These are phyloP conservation scores for Candida chauliodis DNA, from an alignment of 805 yeast genomes.

Conservation along the genomic window DNA sequence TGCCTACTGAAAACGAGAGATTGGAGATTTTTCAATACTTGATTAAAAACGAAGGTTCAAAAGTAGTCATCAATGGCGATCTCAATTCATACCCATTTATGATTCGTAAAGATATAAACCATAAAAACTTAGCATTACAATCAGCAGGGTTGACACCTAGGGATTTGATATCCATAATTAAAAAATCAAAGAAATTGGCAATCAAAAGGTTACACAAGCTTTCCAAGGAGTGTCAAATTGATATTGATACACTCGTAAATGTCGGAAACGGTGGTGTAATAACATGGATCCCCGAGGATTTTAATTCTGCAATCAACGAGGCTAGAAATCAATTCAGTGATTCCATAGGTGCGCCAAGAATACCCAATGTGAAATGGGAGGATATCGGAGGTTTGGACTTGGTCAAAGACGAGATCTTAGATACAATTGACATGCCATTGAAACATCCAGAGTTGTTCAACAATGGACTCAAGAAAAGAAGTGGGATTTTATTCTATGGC, in stretches of 20 bases:
- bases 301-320: conserved; percentile 65
- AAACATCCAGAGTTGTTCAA: conserved; percentile 88
- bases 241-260: conserved; percentile 29
- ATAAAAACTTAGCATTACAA: conserved; percentile 64
- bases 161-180: conserved; percentile 70
- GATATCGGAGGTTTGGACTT: conserved; percentile 94
- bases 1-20: conserved; percentile 80
- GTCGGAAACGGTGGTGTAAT: conserved; percentile 56
- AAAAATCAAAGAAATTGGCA: conserved; percentile 59
- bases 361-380: conserved; percentile 94
- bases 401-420: conserved; percentile 89
- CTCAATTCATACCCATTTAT: conserved; percentile 15
- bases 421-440: conserved; percentile 93
- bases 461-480: conserved; percentile 86
- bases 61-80: neutral
- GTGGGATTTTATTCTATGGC: conserved; percentile 93
- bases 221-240: conserved; percentile 17
- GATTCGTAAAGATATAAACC: conserved; percentile 45
- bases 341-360: conserved; percentile 94
- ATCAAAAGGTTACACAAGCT: conserved; percentile 43
- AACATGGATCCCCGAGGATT: conserved; percentile 54
- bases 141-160: conserved; percentile 91
- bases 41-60: conserved; percentile 19
- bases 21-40: conserved; percentile 55
- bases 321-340: conserved; percentile 89